Base-by-base conservation (phyloP, 495 filamentous ascomycete genomes). In the Coniosporium apollinis region DNA sequence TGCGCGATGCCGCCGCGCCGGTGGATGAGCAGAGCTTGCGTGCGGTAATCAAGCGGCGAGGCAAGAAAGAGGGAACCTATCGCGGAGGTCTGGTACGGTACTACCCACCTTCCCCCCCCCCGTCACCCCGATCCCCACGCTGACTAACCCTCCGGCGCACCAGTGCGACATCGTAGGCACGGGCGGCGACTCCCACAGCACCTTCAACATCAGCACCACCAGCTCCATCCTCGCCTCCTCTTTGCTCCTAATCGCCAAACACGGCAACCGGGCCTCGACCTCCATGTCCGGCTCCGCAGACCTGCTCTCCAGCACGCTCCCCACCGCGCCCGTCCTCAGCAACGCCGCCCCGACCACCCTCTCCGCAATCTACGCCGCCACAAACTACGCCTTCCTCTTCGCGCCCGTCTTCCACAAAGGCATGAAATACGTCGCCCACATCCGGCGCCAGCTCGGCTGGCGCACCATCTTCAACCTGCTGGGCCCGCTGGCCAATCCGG, bases 91-190 rank as follows among this genome's bases (percentile, higher is more conserved):
- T 56, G 50, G 48, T 54, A 59, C 30, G 45, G 42, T 45, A 20
- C 36, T 13, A 22, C 8, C 11, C 9, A 4, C 8, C 16, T 28
- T 28, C 37, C 39, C 39, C 36, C 2, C 19, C 19, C 10, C 13
- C 10, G 8, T 20, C 7, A 15, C 9, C 7, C 18, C 20, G 16
- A 7, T 11, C 29, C 13, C 13, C 29, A 7, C 16, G 17, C 13
- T 29, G 10, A n/a, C 7, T n/a, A 4, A 10, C 18, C 13, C 8
- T 32, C 13, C 8, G 18, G 18, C 26, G 18, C 7, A 20, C 19
- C 42, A 86, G 77, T 87, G 85, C 57, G 91, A 99, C 55, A 94
- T 99, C 48, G 91, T 96, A 30, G 91, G 91, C 48, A 99, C 91
- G 10, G 91, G 91, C 33, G 91, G 91, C 50, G 89, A 96, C 60